phyloP scores from a whole-genome alignment of 2,329 filamentous ascomycete species.

The Pseudopithomyces maydicus region DNA sequence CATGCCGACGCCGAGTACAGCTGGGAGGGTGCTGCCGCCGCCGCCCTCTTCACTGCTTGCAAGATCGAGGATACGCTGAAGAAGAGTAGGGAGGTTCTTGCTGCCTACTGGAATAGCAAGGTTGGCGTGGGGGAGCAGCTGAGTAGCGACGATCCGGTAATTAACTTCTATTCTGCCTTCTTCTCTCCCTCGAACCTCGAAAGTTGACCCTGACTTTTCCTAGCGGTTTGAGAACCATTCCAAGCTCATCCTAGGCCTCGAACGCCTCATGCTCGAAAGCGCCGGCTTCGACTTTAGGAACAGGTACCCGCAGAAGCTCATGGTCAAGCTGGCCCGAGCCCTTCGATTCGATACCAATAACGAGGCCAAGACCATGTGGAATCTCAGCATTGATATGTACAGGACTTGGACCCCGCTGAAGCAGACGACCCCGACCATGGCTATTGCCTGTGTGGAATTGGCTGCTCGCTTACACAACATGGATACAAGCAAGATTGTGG shows the following conservation, averaged over 20 bases:
- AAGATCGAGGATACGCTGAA: conserved; percentile 98
- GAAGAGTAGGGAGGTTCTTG: conserved; percentile 91
- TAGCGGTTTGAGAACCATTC: conserved; percentile 82
- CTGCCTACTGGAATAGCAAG: conserved; percentile 86
- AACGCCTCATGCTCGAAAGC: conserved; percentile 90
- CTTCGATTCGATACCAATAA: conserved; percentile 59
- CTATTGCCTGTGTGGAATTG: conserved; percentile 80
- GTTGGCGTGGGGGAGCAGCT: conserved; percentile 68
- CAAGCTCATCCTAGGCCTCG: conserved; percentile 83
- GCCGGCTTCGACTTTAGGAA: conserved; percentile 93
- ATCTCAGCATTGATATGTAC: conserved; percentile 86
- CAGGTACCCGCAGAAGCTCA: conserved; percentile 81
- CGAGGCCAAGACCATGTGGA: conserved; percentile 73
- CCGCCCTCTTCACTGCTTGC: conserved; percentile 88
- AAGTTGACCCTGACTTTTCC: conserved; percentile 8
- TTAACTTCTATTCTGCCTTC: conserved; percentile 26
- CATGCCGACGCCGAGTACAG: conserved; percentile 87
- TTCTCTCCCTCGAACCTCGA: not conserved
- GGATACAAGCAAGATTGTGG: conserved; percentile 55
- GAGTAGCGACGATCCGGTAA: conserved; percentile 81
- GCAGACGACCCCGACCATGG: conserved; percentile 84
- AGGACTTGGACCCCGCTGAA: conserved; percentile 93
- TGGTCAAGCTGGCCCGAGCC: conserved; percentile 76
- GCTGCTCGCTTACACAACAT: conserved; percentile 70
- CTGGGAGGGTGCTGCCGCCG: conserved; percentile 81